Percentiles rank a stretch among this genome's conserved stretches.
Conservation (phyloP, 73 alveolate species). For the Symbiodinium natans region DNA sequence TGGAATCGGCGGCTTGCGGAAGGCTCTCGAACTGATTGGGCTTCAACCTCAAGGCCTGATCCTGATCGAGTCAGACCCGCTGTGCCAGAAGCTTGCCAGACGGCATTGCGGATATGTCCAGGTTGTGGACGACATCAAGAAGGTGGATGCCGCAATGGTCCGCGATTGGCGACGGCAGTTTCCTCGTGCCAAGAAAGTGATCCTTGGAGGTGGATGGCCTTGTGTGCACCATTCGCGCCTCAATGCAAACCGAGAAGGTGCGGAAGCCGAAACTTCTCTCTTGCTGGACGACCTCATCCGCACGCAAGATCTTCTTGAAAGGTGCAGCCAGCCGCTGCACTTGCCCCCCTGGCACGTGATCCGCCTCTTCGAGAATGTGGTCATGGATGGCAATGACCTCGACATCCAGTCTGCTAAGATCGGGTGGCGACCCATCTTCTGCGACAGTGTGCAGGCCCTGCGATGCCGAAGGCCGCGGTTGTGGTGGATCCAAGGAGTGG, state of each 20-base stretch:
- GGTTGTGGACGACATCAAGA: not conserved
- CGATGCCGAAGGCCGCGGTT: not conserved
- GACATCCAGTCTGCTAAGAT: not conserved
- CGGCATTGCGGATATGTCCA: not conserved
- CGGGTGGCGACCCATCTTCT: not conserved
- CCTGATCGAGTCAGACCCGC: not conserved
- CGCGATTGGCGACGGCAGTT: not conserved
- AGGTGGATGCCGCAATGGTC: too few species aligned
- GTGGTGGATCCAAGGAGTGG: not conserved
- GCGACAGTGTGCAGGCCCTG: not conserved
- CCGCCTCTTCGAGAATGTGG: conserved; percentile 17
- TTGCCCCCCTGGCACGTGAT: not conserved
- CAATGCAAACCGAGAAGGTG: not conserved
- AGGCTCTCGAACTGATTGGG: not conserved
- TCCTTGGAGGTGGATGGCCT: conserved; percentile 9
- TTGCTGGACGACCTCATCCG: not conserved
- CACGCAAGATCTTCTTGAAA: not conserved
- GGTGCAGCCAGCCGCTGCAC: not conserved
- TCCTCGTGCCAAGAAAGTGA: not conserved
- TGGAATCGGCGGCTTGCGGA: not conserved
- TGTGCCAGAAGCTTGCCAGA: not conserved
- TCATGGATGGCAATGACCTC: conserved; percentile 4
- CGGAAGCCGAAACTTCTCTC: not conserved
- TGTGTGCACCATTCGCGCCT: not conserved
- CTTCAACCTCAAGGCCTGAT: not conserved